These are phyloP conservation scores for Aspergillus olivimuriae DNA, from an alignment of 495 filamentous ascomycete species.

Conservation along the genomic window DNA sequence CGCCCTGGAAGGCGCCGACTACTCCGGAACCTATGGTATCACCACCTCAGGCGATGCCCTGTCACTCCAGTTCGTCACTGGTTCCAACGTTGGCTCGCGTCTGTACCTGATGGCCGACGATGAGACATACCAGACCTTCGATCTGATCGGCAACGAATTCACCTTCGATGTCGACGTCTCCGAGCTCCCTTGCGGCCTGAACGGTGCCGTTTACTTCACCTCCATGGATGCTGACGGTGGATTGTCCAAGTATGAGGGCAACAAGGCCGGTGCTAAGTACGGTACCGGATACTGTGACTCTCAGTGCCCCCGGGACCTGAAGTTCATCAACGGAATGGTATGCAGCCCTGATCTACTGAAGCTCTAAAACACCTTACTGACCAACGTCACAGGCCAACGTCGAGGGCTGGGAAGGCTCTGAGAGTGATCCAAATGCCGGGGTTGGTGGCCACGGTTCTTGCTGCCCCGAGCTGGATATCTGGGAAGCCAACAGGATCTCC, in stretches of 20 bases:
- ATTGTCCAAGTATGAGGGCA: slow-evolving; percentile 38
- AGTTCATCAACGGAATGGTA: slow-evolving; percentile 57
- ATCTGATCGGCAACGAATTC: slow-evolving; percentile 52
- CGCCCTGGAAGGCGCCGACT: slow-evolving; percentile 56
- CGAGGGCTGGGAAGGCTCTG: slow-evolving; percentile 50
- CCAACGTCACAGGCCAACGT: slow-evolving; percentile 36
- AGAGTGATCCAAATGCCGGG: slow-evolving; percentile 52
- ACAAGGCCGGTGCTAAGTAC: slow-evolving; percentile 60
- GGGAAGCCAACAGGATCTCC: slow-evolving; percentile 57
- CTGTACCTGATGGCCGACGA: slow-evolving; percentile 48
- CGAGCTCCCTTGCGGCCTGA: slow-evolving; percentile 58
- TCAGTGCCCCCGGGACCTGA: slow-evolving; percentile 56
- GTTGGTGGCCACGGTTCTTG: slow-evolving; percentile 53
- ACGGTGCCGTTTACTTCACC: slow-evolving; percentile 62
- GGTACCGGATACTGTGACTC: slow-evolving; percentile 71
- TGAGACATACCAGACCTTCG: slow-evolving; percentile 51
- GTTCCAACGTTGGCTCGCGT: slow-evolving; percentile 46
- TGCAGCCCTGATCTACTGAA: background rate
- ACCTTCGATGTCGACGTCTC: slow-evolving; percentile 63
- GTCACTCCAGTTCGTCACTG: slow-evolving; percentile 47
- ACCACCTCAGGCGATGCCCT: slow-evolving; percentile 42
- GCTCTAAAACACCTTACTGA: slow-evolving; percentile 3
- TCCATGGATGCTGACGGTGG: slow-evolving; percentile 59
- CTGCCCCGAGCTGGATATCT: slow-evolving; percentile 69
- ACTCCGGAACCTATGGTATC: slow-evolving; percentile 48